A percentile compares a stretch with the other conserved stretches of the same genome.
These are phyloP conservation scores for Colletotrichum chlorophyti DNA, from an alignment of 2,329 filamentous ascomycete species.

Conservation along the genomic window DNA sequence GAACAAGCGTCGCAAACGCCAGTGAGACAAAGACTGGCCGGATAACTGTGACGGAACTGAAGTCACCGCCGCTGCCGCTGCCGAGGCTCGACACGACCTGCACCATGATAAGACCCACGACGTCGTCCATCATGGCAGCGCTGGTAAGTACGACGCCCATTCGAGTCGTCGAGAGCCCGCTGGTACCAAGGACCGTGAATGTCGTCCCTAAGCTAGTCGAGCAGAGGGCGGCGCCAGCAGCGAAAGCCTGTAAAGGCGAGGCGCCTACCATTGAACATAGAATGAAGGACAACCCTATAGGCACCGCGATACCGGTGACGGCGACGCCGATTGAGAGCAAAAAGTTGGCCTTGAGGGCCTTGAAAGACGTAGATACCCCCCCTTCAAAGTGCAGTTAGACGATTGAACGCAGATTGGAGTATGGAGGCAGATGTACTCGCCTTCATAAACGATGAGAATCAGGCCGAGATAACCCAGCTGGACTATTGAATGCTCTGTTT, in stretches of 20 bases:
- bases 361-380: constrained; percentile 62
- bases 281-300: constrained; percentile 71
- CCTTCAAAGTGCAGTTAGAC: constrained; percentile 42
- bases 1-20: constrained; percentile 56
- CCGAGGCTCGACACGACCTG: constrained; percentile 75
- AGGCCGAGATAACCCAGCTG: constrained; percentile 76
- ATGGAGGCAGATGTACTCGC: constrained; percentile 36
- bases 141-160: constrained; percentile 70
- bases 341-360: constrained; percentile 64
- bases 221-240: constrained; percentile 75
- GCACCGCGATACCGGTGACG: constrained; percentile 67
- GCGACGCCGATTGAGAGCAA: constrained; percentile 68
- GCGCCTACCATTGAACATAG: constrained; percentile 58
- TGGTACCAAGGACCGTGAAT: constrained; percentile 60
- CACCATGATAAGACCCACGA: constrained; percentile 79
- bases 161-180: constrained; percentile 49
- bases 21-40: constrained; percentile 55
- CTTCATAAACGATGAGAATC: constrained; percentile 76
- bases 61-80: constrained; percentile 28
- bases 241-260: constrained; percentile 68
- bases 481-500: constrained; percentile 62
- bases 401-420: too few species aligned
- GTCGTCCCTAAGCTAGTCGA: constrained; percentile 77
- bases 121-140: constrained; percentile 84
- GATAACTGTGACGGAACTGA: constrained; percentile 45